phyloP scores from a whole-genome alignment of 257 asterid genomes.

The Thymus quinquecostatus region DNA sequence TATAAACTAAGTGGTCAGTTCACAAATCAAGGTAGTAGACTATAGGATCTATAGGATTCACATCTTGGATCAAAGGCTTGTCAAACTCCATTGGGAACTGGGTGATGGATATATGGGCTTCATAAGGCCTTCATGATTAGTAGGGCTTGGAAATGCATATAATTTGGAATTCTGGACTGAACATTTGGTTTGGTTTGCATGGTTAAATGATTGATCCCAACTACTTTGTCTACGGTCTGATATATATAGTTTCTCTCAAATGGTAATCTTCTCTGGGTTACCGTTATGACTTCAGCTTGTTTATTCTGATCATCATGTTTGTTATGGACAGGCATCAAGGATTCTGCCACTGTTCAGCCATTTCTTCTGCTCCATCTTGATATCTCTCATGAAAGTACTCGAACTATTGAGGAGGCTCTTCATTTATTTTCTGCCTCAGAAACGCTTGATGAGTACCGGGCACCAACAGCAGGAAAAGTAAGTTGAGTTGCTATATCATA shows the following conservation, averaged over 20 bases:
- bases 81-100: no score
- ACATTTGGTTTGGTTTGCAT: background rate
- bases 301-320: constrained; percentile 19
- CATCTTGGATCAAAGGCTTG: no score
- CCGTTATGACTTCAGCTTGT: background rate
- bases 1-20: no score
- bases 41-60: no score
- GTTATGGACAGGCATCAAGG: constrained; percentile 66
- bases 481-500: constrained; percentile 25
- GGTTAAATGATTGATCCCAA: background rate
- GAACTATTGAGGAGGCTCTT: constrained; percentile 78
- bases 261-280: constrained; percentile 12
- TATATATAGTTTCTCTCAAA: background rate
- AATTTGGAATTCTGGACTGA: no score
- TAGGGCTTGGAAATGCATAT: no score
- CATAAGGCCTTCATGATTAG: no score
- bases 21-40: no score
- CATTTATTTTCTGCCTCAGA: constrained; percentile 76
- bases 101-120: no score
- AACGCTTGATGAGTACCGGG: constrained; percentile 80
- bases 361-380: constrained; percentile 88
- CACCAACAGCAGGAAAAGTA: constrained; percentile 72
- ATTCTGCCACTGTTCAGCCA: constrained; percentile 88
- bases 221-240: background rate
- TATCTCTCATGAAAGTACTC: constrained; percentile 71